Base-by-base conservation (phyloP, 2,329 filamentous ascomycete genomes). In the Cladosporium velox region DNA sequence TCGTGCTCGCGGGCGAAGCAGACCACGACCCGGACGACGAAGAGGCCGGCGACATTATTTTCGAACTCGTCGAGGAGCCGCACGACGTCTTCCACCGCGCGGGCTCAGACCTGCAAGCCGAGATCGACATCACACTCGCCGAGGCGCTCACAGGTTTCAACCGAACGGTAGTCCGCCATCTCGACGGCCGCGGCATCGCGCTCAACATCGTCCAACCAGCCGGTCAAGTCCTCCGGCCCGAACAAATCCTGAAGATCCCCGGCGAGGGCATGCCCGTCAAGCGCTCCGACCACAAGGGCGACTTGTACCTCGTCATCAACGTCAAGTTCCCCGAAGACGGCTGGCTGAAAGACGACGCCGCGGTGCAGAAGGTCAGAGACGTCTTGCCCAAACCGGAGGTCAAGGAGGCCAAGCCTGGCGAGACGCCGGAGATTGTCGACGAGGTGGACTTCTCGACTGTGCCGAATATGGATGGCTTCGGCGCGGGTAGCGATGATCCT, bases 201-300 rank as follows among this genome's bases (percentile, higher is more conserved):
- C 84, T 99, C 57, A 85, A 88, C 64, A 90, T 95, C 70, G 87
- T 91, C 18, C 87, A 90, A 73, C 81, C 81, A 0, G 71, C 78
- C 44, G 94, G 94, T 71, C 90, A 93, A 77, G 85, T 98, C 61
- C 80, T 99, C 41, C 87, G 88, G 30, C 93, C 95, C 0, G 90
- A 89, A 30, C 91, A 99, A 76, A 87, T 94, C 8, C 84, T 99
- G 72, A 97, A 93, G 82, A 83, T 99, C 1, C 79, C 85, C 2
- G 93, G 92, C 30, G 95, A 99, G 81, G 95, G 95, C 67, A 99
- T 99, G 95, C 95, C 95, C 1, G 79, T 89, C 72, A 97, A 97
- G 85, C 88, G 89, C 66, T 91, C 90, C 69, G 95, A 99, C 47
- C 75, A 82, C 4, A 92, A 88, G 76, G 95, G 95, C 52, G 93